A percentile compares a stretch with the other conserved stretches of the same genome.
Conservation (phyloP, 1,284 basidiomycete species). For the Boletellus deceptivus region DNA sequence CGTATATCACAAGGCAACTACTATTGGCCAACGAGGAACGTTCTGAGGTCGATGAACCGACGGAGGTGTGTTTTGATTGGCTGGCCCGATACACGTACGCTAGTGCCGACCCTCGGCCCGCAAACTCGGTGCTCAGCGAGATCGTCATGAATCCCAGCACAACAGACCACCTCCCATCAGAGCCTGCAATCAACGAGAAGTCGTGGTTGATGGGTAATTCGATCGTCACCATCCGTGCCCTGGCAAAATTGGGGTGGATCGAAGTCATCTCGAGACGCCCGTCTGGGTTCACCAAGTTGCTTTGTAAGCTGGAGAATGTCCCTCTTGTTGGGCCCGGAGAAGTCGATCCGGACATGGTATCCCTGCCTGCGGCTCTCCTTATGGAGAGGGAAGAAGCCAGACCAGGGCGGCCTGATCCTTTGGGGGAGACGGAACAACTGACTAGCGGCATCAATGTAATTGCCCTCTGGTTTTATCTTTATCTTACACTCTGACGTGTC, state of each 20-base stretch:
- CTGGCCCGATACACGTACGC: constrained; percentile 93
- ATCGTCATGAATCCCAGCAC: constrained; percentile 57
- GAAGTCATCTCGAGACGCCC: constrained; percentile 86
- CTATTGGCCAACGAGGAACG: constrained; percentile 85
- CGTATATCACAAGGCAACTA: constrained; percentile 86
- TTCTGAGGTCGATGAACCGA: constrained; percentile 79
- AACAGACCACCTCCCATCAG: constrained; percentile 29
- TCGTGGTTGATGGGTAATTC: constrained; percentile 89
- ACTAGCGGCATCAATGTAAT: constrained; percentile 13
- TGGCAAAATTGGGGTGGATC: constrained; percentile 83
- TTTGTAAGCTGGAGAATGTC: constrained; percentile 91
- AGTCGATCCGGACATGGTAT: constrained; percentile 72
- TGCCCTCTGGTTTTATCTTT: neutral
- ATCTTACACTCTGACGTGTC: constrained; percentile 11
- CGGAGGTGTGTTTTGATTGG: constrained; percentile 98
- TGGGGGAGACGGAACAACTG: constrained; percentile 8
- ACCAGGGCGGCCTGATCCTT: constrained; percentile 28
- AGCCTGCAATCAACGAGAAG: constrained; percentile 55
- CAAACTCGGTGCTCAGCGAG: constrained; percentile 77
- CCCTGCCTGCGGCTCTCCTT: constrained; percentile 69
- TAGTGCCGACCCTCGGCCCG: constrained; percentile 89
- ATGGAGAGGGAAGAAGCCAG: constrained; percentile 58
- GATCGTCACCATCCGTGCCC: constrained; percentile 79
- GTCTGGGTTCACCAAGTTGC: constrained; percentile 84
- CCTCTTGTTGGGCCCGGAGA: constrained; percentile 82